Evolutionary conservation across 495 filamentous ascomycete species (phyloP), one percentile per base, ranked within the genome.

Genomic region (Aspergillus sparsus): DNA sequence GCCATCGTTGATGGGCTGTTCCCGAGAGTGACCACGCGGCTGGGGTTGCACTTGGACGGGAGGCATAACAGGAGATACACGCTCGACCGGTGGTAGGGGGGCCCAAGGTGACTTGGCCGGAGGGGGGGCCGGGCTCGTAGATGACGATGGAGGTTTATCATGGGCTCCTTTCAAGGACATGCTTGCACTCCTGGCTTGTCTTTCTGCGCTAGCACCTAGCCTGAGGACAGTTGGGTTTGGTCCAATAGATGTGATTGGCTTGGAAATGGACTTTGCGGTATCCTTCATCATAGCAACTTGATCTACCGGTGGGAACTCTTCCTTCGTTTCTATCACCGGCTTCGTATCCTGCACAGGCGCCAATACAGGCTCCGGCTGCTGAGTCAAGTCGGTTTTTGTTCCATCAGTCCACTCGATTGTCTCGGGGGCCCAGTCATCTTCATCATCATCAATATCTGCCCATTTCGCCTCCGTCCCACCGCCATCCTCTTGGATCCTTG

Each of bases 361-460:
- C 15, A 71, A 64, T 9, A 62, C 41, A 58, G 66, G 62, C 34
- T 77, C 72, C 35, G 80, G 69, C 45, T 27, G 21, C 21, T 88
- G 84, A 12, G 87, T 85, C 8, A 96, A 80, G 39, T 86, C 89
- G 55, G 92, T 90, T 76, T 98, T 97, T 12, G 93, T 98, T 35
- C 93, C 93, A 72, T 99, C 94, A 63, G 89, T 92, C 94, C 94
- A 99, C 62, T 96, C 91, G 60, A 98, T 96, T 7, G 89, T 88
- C 62, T 98, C 93, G 0, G 94, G 95, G 3, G 89, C 92, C 94
- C 94, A 99, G 69, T 98, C 93, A 57, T 98, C 94, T 69, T 97
- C 92, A 63, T 99, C 94, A 58, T 99, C 94, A 59, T 98, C 94
- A 58, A 98, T 97, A 77, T 99, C 94, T 15, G 95, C 94, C 94